These are phyloP conservation scores for Eucalyptus camaldulensis DNA, from an alignment of 345 rosid genomes.

Conservation along the genomic window DNA sequence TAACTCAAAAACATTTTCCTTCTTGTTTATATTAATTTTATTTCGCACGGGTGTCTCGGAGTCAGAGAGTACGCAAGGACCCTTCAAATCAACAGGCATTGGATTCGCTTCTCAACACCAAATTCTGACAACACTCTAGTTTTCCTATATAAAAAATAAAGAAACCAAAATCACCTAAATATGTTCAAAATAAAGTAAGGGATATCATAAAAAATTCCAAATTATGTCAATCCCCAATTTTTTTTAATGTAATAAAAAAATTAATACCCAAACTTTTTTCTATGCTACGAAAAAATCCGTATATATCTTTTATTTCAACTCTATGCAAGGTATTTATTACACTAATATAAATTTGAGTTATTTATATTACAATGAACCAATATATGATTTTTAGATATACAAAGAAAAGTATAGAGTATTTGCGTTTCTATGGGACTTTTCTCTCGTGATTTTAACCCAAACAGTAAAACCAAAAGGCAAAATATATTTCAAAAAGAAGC, in stretches of 20 bases:
- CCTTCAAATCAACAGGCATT: background rate
- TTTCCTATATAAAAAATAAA: background rate
- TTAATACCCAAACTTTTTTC: no score
- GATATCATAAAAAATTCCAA: no score
- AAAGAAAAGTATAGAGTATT: no score
- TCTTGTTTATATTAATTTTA: background rate
- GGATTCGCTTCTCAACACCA: background rate
- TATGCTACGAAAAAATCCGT: no score
- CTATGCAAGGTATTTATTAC: no score
- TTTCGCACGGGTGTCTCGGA: background rate
- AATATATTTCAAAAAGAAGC: background rate
- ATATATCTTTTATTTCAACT: no score
- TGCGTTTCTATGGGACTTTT: no score
- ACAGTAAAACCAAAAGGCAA: background rate
- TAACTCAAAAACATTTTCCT: background rate
- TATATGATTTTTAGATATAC: no score
- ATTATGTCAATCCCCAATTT: no score
- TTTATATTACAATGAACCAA: no score
- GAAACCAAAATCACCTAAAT: background rate
- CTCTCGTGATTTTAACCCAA: background rate
- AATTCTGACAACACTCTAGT: background rate
- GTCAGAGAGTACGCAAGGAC: background rate
- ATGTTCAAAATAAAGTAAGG: background rate
- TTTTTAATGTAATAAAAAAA: no score
- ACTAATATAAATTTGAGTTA: no score